Percentiles rank a stretch among this genome's conserved stretches.
These are phyloP conservation scores for Pseudomassariella vexata DNA, from an alignment of 2,329 filamentous ascomycete species.

Conservation along the genomic window DNA sequence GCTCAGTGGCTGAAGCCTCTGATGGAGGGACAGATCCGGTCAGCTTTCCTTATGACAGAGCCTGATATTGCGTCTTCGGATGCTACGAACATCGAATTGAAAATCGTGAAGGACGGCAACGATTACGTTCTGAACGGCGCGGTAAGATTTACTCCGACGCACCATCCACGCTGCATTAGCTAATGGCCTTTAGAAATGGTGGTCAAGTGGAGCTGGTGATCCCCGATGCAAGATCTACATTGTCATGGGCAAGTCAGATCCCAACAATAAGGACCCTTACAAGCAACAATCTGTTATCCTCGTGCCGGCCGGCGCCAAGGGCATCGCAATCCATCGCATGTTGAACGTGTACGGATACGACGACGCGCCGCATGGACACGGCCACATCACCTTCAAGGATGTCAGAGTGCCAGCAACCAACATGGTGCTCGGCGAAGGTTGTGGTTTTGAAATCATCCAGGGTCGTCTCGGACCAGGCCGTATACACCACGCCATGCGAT, in stretches of 20 bases:
- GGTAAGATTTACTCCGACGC: conserved; percentile 44
- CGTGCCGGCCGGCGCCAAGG: conserved; percentile 73
- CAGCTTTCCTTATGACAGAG: conserved; percentile 92
- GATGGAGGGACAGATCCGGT: conserved; percentile 78
- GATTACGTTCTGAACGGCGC: conserved; percentile 88
- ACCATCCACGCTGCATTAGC: no score
- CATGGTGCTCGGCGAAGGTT: conserved; percentile 87
- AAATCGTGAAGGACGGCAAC: conserved; percentile 76
- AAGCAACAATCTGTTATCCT: conserved; percentile 89
- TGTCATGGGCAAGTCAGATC: conserved; percentile 90
- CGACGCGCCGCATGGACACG: conserved; percentile 96
- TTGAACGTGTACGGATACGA: conserved; percentile 92
- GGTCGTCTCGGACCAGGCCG: conserved; percentile 91
- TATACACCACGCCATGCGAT: conserved; percentile 97
- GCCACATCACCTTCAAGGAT: conserved; percentile 83
- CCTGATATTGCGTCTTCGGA: conserved; percentile 83
- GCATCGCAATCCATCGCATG: conserved; percentile 92
- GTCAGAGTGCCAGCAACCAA: conserved; percentile 80
- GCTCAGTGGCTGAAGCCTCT: conserved; percentile 74
- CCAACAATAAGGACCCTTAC: conserved; percentile 70
- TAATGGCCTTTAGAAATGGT: conserved; percentile 73
- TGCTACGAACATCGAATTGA: conserved; percentile 86
- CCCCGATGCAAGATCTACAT: conserved; percentile 89
- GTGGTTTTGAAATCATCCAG: conserved; percentile 97
- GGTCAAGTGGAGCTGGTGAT: conserved; percentile 94